These are phyloP conservation scores for Clarireedia hainanense DNA, from an alignment of 2,329 filamentous ascomycete genomes.

Conservation along the genomic window DNA sequence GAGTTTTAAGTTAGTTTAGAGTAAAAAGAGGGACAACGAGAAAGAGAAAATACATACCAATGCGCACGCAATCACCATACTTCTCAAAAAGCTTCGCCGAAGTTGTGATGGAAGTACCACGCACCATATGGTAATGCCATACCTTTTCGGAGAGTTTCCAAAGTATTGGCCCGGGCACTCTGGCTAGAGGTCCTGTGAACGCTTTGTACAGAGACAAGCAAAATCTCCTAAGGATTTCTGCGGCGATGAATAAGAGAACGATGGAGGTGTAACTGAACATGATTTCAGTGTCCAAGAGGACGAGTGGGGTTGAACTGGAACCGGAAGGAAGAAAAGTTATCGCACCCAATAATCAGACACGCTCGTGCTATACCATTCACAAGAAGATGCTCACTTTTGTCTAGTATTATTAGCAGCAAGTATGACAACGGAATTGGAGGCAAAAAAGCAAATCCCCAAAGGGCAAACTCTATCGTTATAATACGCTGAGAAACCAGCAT, in stretches of 20 bases:
- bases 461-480: too few species aligned
- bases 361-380: too few species aligned
- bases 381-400: too few species aligned
- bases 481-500: not conserved
- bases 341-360: too few species aligned
- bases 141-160: constrained; percentile 10
- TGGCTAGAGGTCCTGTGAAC: constrained; percentile 15
- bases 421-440: too few species aligned
- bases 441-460: too few species aligned
- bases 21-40: not conserved
- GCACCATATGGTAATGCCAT: constrained; percentile 14
- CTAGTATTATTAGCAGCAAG: too few species aligned
- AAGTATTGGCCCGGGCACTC: constrained; percentile 15
- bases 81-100: constrained; percentile 9
- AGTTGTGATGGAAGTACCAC: constrained; percentile 11
- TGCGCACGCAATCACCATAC: constrained; percentile 16
- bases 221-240: constrained; percentile 6
- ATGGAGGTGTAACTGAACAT: not conserved
- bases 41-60: constrained; percentile 9
- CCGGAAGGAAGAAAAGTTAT: not conserved
- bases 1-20: not conserved
- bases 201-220: constrained; percentile 6
- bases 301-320: not conserved
- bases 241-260: not conserved
- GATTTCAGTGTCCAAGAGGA: not conserved